phyloP scores from a whole-genome alignment of 345 rosid genomes.

The Ricinus communis region DNA sequence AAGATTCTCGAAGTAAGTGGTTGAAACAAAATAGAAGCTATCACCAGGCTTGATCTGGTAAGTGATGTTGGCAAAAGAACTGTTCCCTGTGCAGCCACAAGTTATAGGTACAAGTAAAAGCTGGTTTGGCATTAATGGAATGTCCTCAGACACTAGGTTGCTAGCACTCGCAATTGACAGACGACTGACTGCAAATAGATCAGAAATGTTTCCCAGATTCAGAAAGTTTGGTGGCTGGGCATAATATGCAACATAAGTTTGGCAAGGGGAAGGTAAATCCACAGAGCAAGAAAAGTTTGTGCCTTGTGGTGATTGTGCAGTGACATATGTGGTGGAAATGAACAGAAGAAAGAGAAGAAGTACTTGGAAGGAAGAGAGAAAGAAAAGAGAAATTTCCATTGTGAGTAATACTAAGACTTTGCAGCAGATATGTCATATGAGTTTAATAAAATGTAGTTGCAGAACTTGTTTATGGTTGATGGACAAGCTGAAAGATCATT shows the following conservation, averaged over 20 bases:
- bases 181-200: conserved; percentile 43
- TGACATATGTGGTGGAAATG: conserved; percentile 15
- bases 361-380: conserved; percentile 18
- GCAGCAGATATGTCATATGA: conserved; percentile 3
- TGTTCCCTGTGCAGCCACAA: conserved; percentile 50
- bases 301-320: conserved; percentile 34
- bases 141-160: conserved; percentile 48
- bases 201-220: conserved; percentile 48
- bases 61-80: conserved; percentile 49
- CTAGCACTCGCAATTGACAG: conserved; percentile 40
- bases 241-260: conserved; percentile 40
- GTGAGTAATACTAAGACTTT: conserved; percentile 16
- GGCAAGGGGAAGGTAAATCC: conserved; percentile 27
- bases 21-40: conserved; percentile 47
- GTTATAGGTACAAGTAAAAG: conserved; percentile 52
- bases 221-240: conserved; percentile 39
- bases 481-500: conserved; percentile 30
- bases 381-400: conserved; percentile 36
- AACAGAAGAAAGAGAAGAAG: conserved; percentile 24
- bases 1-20: conserved; percentile 43
- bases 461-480: conserved; percentile 10
- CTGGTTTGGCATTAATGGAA: conserved; percentile 42
- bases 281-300: conserved; percentile 41
- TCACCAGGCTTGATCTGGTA: conserved; percentile 53
- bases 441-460: too few relatives aligned